Percentiles rank a stretch among this genome's conserved stretches.
These are phyloP conservation scores for Yarrowia sp. DNA, from an alignment of 805 yeast species.

Conservation along the genomic window DNA sequence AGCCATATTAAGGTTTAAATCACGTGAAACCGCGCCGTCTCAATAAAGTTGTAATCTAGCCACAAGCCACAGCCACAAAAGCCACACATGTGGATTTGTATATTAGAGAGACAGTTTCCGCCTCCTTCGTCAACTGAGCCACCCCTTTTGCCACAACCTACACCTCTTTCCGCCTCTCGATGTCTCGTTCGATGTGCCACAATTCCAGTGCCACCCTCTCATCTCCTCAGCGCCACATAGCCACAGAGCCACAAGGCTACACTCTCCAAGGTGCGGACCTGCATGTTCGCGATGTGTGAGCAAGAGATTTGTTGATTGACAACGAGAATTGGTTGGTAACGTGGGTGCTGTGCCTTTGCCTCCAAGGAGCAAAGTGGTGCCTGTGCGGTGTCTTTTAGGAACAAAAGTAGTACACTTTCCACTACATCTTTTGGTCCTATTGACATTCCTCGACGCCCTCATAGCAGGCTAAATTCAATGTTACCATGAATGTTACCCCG, in stretches of 20 bases:
- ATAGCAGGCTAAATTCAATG: no score
- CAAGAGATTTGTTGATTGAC: not conserved
- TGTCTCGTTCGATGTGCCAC: slow-evolving; percentile 1
- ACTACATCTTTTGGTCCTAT: no score
- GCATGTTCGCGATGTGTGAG: not conserved
- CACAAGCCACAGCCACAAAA: slow-evolving; percentile 33
- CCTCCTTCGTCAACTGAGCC: slow-evolving; percentile 19
- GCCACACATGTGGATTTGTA: slow-evolving; percentile 6
- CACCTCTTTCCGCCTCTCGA: slow-evolving; percentile 15
- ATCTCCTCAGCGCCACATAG: not conserved
- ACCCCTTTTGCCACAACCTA: slow-evolving; percentile 32
- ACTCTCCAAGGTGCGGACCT: not conserved
- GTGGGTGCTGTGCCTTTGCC: no score
- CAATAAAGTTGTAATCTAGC: slow-evolving; percentile 13
- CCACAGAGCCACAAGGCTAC: not conserved
- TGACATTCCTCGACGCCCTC: no score
- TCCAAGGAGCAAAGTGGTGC: no score
- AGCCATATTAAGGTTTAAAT: not conserved
- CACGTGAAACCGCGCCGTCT: slow-evolving; percentile 21
- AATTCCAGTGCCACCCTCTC: slow-evolving; percentile 5
- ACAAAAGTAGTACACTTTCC: no score
- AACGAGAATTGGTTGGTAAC: not conserved
- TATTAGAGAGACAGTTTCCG: slow-evolving; percentile 13
- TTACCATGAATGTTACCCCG: no score
- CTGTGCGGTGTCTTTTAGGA: no score